Conservation (phyloP, 2,329 filamentous ascomycete genomes). For the Blastomyces parvus region DNA sequence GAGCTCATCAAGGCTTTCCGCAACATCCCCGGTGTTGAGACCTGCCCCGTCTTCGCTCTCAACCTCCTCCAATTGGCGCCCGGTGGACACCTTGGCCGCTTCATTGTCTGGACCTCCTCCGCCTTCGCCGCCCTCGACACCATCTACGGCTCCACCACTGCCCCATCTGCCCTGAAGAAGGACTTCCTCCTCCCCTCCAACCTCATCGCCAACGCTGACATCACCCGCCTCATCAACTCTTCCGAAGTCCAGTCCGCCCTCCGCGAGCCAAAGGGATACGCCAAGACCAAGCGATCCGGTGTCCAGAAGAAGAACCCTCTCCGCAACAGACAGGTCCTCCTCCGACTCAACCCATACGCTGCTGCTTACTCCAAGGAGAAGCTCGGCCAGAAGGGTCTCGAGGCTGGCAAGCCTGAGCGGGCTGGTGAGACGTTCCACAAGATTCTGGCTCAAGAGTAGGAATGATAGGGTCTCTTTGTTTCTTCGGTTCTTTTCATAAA, state of each 20-base stretch:
- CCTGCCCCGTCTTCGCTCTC: conserved; percentile 80
- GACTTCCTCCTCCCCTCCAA: conserved; percentile 95
- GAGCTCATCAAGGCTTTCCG: conserved; percentile 90
- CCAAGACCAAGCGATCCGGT: conserved; percentile 75
- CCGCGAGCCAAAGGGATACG: conserved; percentile 79
- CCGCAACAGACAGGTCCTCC: conserved; percentile 95
- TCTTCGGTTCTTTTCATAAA: conserved; percentile 1
- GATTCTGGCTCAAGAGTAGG: conserved; percentile 45
- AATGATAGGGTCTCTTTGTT: neutral
- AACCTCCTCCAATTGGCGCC: conserved; percentile 99
- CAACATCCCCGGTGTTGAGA: conserved; percentile 98
- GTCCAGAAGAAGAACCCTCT: conserved; percentile 99
- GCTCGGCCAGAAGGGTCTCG: conserved; percentile 60
- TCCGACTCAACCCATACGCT: conserved; percentile 98
- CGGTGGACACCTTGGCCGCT: conserved; percentile 96
- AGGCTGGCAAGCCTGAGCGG: conserved; percentile 52
- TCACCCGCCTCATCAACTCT: conserved; percentile 97
- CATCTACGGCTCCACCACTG: conserved; percentile 90
- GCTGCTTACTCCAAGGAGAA: conserved; percentile 79
- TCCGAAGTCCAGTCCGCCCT: conserved; percentile 96
- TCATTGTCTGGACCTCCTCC: conserved; percentile 97
- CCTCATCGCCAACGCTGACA: conserved; percentile 86
- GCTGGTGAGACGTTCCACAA: conserved; percentile 45
- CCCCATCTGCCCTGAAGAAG: conserved; percentile 89
- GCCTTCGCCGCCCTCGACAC: conserved; percentile 94